A percentile compares a stretch with the other conserved stretches of the same genome.
phyloP scores from a whole-genome alignment of 495 filamentous ascomycete genomes.

The Elasticomyces elasticus region DNA sequence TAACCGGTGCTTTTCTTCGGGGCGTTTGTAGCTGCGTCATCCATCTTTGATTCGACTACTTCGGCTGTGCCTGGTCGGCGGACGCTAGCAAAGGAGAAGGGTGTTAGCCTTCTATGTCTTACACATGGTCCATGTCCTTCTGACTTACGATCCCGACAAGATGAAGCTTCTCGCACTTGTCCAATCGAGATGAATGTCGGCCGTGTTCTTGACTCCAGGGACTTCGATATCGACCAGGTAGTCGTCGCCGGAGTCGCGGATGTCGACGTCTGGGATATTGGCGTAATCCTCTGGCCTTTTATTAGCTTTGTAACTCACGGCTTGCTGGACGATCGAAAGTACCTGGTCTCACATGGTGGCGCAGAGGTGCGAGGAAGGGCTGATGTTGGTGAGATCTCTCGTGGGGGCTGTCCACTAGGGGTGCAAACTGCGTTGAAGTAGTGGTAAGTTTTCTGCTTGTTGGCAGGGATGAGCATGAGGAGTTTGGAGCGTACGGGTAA shows the following conservation, averaged over 20 bases:
- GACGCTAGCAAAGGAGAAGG: too few species aligned
- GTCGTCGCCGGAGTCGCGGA: background rate
- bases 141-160: too few species aligned
- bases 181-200: conserved; percentile 1
- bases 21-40: too few species aligned
- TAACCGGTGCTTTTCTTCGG: background rate
- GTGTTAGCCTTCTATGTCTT: too few species aligned
- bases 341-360: background rate
- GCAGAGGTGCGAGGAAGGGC: background rate
- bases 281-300: background rate
- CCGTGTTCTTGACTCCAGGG: conserved; percentile 6
- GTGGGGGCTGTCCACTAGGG: background rate
- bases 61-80: background rate
- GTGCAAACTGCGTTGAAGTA: too few species aligned
- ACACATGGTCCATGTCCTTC: too few species aligned
- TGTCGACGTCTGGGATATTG: conserved; percentile 11
- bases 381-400: conserved; percentile 4
- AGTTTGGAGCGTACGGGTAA: background rate
- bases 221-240: conserved; percentile 11
- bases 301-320: too few species aligned
- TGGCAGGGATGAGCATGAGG: too few species aligned
- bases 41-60: too few species aligned
- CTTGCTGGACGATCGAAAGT: too few species aligned
- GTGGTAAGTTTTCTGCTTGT: too few species aligned
- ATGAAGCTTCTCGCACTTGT: background rate